phyloP scores from a whole-genome alignment of 768 basidiomycete genomes.

The Zangia roseola region DNA sequence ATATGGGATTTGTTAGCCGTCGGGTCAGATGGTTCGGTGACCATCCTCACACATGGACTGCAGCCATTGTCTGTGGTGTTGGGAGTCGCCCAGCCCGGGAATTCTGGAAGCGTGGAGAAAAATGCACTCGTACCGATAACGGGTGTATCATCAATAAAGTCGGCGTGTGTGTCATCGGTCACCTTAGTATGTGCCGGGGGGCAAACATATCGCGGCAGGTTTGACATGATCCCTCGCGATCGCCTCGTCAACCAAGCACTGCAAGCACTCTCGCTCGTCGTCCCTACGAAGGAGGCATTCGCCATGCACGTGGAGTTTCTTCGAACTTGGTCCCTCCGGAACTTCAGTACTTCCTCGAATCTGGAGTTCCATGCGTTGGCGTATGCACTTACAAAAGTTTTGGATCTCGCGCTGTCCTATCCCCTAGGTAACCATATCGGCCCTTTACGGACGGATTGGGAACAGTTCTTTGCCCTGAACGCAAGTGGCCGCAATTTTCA shows the following conservation, averaged over 20 bases:
- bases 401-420: constrained; percentile 39
- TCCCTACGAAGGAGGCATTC: constrained; percentile 58
- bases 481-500: constrained; percentile 46
- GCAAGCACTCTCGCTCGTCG: constrained; percentile 56
- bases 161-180: constrained; percentile 50
- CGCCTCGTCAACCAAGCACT: constrained; percentile 58
- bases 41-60: constrained; percentile 62
- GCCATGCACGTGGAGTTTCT: constrained; percentile 56
- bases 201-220: constrained; percentile 41
- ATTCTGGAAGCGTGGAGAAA: constrained; percentile 1
- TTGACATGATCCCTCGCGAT: constrained; percentile 58
- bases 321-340: constrained; percentile 50
- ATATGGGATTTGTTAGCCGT: constrained; percentile 72
- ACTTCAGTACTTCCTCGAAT: constrained; percentile 43
- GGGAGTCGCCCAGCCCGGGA: constrained; percentile 10
- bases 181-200: constrained; percentile 56
- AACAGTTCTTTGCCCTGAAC: constrained; percentile 40
- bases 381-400: constrained; percentile 47
- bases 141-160: constrained; percentile 44
- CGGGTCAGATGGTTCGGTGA: constrained; percentile 51
- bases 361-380: constrained; percentile 59
- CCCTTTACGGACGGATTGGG: constrained; percentile 42
- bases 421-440: constrained; percentile 13
- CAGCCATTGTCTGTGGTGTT: constrained; percentile 42
- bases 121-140: constrained; percentile 16